phyloP scores from a whole-genome alignment of 495 filamentous ascomycete species.

The Penicillium atrosanguineum region DNA sequence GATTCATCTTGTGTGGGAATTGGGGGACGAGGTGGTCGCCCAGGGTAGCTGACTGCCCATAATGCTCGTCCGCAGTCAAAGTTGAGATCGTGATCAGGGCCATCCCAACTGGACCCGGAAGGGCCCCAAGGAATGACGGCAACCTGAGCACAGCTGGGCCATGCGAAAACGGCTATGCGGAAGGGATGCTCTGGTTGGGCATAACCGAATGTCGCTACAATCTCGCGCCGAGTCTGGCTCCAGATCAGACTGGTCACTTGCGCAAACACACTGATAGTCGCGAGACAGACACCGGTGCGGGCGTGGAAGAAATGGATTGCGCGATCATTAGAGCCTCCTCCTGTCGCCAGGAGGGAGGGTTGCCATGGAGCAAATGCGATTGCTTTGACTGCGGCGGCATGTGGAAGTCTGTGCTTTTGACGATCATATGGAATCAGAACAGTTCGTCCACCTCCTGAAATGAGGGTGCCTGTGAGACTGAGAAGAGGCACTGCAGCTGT shows the following conservation, averaged over 20 bases:
- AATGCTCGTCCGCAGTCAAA: slow-evolving; percentile 42
- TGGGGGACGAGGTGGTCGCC: slow-evolving; percentile 26
- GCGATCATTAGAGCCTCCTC: slow-evolving; percentile 90
- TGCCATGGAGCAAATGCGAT: slow-evolving; percentile 98
- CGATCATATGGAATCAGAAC: slow-evolving; percentile 42
- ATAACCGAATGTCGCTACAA: slow-evolving; percentile 91
- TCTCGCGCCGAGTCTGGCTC: slow-evolving; percentile 81
- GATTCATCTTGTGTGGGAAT: slow-evolving; percentile 4
- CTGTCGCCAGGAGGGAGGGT: slow-evolving; percentile 80
- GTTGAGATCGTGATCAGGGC: slow-evolving; percentile 25
- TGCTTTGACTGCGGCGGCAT: slow-evolving; percentile 91
- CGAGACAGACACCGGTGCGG: slow-evolving; percentile 76
- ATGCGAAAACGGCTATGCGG: slow-evolving; percentile 90
- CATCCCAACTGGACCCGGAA: slow-evolving; percentile 75
- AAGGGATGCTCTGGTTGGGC: slow-evolving; percentile 90
- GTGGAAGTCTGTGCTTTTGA: slow-evolving; percentile 70
- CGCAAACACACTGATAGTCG: slow-evolving; percentile 87
- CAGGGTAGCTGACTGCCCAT: slow-evolving; percentile 49
- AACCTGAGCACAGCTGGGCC: slow-evolving; percentile 89
- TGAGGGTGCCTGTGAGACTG: slow-evolving; percentile 27
- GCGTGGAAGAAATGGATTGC: slow-evolving; percentile 96
- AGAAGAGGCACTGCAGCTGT: slow-evolving; percentile 23
- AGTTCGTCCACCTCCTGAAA: slow-evolving; percentile 30
- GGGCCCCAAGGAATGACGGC: slow-evolving; percentile 86
- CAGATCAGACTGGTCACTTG: slow-evolving; percentile 94